Percentiles rank a stretch among this genome's conserved stretches.
phyloP scores from a whole-genome alignment of 306 rosid genomes.

The Citrullus mucosospermus region DNA sequence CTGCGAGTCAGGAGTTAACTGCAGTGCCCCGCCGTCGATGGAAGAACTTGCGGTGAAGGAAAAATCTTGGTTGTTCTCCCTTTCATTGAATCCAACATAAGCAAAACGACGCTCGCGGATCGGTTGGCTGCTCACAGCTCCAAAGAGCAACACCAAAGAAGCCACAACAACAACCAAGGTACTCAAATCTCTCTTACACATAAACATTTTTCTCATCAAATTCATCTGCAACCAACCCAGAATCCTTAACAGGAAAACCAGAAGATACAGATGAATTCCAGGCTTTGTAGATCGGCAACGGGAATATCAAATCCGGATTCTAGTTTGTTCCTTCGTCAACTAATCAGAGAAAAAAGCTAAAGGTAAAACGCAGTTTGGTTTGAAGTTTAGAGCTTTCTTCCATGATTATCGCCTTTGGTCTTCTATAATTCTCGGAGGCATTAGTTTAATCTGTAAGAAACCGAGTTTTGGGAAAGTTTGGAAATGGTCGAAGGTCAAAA shows the following conservation, averaged over 20 bases:
- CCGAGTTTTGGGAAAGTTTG: not conserved
- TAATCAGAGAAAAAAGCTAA: not conserved
- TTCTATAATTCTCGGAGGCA: not conserved
- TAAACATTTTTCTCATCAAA: not conserved
- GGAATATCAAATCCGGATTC: not conserved
- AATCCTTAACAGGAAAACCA: not conserved
- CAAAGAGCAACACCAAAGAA: not conserved
- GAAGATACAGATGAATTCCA: not conserved
- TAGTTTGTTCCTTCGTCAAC: not conserved
- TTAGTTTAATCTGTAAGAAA: not conserved
- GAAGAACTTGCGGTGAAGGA: slow-evolving; percentile 10
- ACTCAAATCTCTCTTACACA: not conserved
- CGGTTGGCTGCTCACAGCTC: not conserved
- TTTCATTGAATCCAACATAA: not conserved
- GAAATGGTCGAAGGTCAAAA: not conserved
- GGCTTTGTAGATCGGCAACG: not conserved
- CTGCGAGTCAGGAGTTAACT: slow-evolving; percentile 22
- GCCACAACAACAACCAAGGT: not conserved
- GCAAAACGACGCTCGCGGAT: not conserved
- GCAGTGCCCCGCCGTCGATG: slow-evolving; percentile 15
- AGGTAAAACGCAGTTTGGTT: not conserved
- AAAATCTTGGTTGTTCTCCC: not conserved
- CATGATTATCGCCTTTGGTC: not conserved
- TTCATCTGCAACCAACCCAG: not conserved
- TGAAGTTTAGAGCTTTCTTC: not conserved